A percentile compares a stretch with the other conserved stretches of the same genome.
Evolutionary conservation across 192 early-diverging fungal species (phyloP).

Genomic region (Linnemannia schmuckeri): DNA sequence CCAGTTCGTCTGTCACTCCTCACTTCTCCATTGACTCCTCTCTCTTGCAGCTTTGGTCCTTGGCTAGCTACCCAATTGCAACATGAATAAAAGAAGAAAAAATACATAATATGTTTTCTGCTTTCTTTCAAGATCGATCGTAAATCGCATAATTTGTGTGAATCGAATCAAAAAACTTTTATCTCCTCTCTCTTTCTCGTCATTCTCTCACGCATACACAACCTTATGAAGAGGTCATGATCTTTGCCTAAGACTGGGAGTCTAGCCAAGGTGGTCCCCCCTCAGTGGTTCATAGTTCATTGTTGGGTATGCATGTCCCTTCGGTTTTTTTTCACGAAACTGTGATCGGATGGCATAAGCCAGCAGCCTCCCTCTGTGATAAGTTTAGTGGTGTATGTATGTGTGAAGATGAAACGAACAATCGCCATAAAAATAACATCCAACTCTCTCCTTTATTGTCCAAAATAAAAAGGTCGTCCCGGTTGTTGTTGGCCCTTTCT

Average conservation of each 20-base stretch:
- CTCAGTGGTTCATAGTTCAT: background rate
- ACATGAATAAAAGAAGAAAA: too few species aligned
- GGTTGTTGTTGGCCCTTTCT: background rate
- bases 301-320: background rate
- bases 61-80: background rate
- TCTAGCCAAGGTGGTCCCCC: background rate
- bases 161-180: background rate
- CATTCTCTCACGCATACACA: background rate
- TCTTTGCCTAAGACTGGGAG: background rate
- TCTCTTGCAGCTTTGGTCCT: background rate
- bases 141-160: background rate
- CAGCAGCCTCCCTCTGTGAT: background rate
- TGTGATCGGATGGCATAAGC: background rate
- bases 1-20: background rate
- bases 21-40: background rate
- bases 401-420: background rate
- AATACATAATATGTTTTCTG: background rate
- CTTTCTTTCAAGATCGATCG: background rate
- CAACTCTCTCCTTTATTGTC: background rate
- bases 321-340: background rate
- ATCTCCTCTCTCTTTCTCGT: background rate
- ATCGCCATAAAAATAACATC: background rate
- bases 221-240: too few species aligned
- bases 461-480: background rate
- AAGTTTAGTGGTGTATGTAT: background rate